Conservation (phyloP, 768 basidiomycete genomes). For the Collybiopsis confluens region DNA sequence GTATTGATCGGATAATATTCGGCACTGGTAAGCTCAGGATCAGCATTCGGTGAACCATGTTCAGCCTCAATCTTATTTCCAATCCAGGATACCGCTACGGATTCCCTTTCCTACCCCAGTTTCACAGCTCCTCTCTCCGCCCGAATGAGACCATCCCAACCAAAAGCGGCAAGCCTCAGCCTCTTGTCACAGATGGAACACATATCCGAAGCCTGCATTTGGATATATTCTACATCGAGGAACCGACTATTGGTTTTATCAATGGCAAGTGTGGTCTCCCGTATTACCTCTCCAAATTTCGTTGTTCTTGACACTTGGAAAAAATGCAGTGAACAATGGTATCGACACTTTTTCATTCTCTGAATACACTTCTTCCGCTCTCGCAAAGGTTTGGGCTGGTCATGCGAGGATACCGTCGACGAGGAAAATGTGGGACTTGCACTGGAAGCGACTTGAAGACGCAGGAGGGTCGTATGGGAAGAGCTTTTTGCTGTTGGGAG, state of each 20-base stretch:
- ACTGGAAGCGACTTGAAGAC: slow-evolving; percentile 25
- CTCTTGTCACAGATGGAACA: slow-evolving; percentile 37
- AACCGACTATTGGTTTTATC: slow-evolving; percentile 38
- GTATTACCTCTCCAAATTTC: too few species aligned
- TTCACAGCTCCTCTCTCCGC: slow-evolving; percentile 26
- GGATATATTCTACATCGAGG: slow-evolving; percentile 39
- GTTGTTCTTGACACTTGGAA: too few species aligned
- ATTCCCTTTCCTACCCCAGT: slow-evolving; percentile 40
- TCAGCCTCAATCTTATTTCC: slow-evolving; percentile 16
- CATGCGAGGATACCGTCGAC: slow-evolving; percentile 30
- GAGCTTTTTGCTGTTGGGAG: slow-evolving; percentile 31
- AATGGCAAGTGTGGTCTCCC: slow-evolving; percentile 25
- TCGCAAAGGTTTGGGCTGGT: slow-evolving; percentile 34
- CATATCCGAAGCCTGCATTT: slow-evolving; percentile 35
- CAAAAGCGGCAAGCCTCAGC: slow-evolving; percentile 16
- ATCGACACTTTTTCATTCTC: slow-evolving; percentile 35
- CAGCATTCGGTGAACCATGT: slow-evolving; percentile 29
- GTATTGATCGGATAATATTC: slow-evolving; percentile 3
- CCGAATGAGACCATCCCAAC: slow-evolving; percentile 18
- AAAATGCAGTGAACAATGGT: slow-evolving; percentile 36
- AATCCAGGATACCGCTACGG: slow-evolving; percentile 39
- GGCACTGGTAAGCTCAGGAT: slow-evolving; percentile 14
- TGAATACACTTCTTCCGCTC: slow-evolving; percentile 31
- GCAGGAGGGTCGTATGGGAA: slow-evolving; percentile 30
- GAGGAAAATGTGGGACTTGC: slow-evolving; percentile 27